Conservation (phyloP, 176 grass and related monocot species). For the Dendrocalamus sinicus region DNA sequence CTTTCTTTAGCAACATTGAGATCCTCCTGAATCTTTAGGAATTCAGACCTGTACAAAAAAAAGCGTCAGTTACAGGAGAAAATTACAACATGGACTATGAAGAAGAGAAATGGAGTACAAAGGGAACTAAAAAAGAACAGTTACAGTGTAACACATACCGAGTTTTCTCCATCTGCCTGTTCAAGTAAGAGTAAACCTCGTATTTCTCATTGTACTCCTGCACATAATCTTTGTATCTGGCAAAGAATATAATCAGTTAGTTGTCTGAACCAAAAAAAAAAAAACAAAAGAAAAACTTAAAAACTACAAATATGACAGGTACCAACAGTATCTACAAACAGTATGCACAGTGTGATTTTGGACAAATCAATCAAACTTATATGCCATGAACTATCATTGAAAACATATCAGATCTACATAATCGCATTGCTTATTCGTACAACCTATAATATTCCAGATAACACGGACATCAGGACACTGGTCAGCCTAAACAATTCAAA, state of each 20-base stretch:
- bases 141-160: slow-evolving; percentile 51
- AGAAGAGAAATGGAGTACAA: slow-evolving; percentile 19
- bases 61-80: slow-evolving; percentile 22
- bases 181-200: slow-evolving; percentile 70
- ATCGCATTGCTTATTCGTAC: neutral
- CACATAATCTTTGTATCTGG: slow-evolving; percentile 82
- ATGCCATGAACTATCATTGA: neutral
- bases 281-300: neutral
- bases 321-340: neutral
- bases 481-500: neutral
- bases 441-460: neutral
- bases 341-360: neutral
- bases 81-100: slow-evolving; percentile 16
- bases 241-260: slow-evolving; percentile 49
- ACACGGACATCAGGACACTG: neutral
- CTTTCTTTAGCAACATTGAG: slow-evolving; percentile 67
- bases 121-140: slow-evolving; percentile 5
- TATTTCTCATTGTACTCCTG: slow-evolving; percentile 92
- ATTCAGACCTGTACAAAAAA: slow-evolving; percentile 61
- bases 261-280: neutral
- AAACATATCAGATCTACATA: neutral
- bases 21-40: slow-evolving; percentile 66
- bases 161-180: slow-evolving; percentile 77
- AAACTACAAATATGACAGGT: neutral
- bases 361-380: slow-evolving; percentile 14